phyloP scores from a whole-genome alignment of 176 grass and related monocot genomes.

The Lolium perenne region DNA sequence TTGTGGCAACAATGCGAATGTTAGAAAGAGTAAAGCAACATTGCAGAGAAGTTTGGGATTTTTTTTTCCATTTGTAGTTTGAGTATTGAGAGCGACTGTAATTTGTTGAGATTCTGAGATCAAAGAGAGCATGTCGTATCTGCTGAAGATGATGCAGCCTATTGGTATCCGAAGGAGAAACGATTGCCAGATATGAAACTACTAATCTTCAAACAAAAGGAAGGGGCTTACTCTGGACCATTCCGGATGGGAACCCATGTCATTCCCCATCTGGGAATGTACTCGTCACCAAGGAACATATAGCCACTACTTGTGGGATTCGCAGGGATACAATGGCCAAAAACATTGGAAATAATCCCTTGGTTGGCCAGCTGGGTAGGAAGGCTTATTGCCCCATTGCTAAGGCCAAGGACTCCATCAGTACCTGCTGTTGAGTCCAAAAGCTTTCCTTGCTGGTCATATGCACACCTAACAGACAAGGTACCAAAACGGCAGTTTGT shows the following conservation, averaged over 20 bases:
- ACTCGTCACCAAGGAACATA: constrained; percentile 87
- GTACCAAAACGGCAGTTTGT: constrained; percentile 15
- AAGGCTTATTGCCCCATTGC: constrained; percentile 64
- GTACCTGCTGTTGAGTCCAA: constrained; percentile 56
- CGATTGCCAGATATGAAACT: not conserved
- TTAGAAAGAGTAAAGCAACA: constrained; percentile 17
- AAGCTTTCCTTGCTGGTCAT: constrained; percentile 87
- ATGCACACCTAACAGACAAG: constrained; percentile 64
- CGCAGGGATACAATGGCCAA: constrained; percentile 72
- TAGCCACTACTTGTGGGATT: constrained; percentile 72
- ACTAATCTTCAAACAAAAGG: not conserved
- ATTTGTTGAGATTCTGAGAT: constrained; percentile 43
- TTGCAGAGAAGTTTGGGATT: not conserved
- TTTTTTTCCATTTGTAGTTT: constrained; percentile 15
- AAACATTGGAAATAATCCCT: constrained; percentile 71
- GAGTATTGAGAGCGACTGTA: constrained; percentile 8
- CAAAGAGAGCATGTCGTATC: constrained; percentile 19
- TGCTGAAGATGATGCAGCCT: constrained; percentile 12
- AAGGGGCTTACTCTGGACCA: constrained; percentile 70
- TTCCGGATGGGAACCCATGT: constrained; percentile 75
- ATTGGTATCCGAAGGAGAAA: constrained; percentile 32
- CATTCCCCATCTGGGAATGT: constrained; percentile 78
- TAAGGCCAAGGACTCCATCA: constrained; percentile 84
- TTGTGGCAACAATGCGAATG: not conserved
- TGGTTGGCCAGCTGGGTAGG: constrained; percentile 72